phyloP scores from a whole-genome alignment of 1,284 basidiomycete species.

The Boletus albobrunnescens region DNA sequence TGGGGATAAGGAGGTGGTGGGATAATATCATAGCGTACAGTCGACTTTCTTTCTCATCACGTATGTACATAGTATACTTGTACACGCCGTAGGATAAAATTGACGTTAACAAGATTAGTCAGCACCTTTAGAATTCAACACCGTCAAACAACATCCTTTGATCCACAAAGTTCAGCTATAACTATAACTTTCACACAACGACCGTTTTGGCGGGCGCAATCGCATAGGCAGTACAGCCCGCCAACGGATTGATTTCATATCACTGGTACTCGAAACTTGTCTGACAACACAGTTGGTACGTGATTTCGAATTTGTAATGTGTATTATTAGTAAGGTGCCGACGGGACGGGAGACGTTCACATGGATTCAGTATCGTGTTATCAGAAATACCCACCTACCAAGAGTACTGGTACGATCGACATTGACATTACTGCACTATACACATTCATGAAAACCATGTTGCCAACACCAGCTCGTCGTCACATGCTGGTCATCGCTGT shows the following conservation, averaged over 20 bases:
- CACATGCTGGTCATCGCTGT: neutral
- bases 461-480: neutral
- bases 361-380: neutral
- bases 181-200: neutral
- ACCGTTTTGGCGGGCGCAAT: neutral
- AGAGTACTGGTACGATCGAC: too few species aligned
- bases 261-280: too few species aligned
- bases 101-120: slow-evolving; percentile 7
- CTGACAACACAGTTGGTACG: too few species aligned
- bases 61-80: too few species aligned
- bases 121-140: slow-evolving; percentile 15
- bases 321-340: slow-evolving; percentile 1
- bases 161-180: neutral
- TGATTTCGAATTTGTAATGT: neutral
- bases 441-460: neutral
- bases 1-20: too few species aligned
- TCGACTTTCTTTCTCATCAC: too few species aligned
- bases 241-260: too few species aligned
- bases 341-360: neutral
- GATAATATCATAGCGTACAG: too few species aligned
- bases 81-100: too few species aligned
- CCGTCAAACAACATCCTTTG: slow-evolving; percentile 6
- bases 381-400: neutral
- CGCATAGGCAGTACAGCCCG: too few species aligned
- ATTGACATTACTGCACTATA: neutral